Evolutionary conservation across 1,139 yeast genomes (phyloP).

Genomic region (Casaregolazyma suthepensis): DNA sequence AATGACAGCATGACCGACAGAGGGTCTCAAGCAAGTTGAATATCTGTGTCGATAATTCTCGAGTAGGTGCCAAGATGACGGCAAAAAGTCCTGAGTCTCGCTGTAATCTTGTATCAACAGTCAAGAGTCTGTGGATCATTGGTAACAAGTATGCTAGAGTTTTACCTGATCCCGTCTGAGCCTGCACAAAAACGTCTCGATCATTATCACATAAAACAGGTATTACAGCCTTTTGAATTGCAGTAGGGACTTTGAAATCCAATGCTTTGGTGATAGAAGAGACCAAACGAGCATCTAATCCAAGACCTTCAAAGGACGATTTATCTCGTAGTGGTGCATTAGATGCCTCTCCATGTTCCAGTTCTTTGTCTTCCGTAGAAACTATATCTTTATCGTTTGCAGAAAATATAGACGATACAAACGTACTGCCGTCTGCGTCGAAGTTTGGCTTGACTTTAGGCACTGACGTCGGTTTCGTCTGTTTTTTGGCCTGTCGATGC

Average conservation of each 20-base stretch:
- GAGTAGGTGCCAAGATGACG: constrained; percentile 79
- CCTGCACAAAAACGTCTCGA: constrained; percentile 75
- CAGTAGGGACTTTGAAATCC: constrained; percentile 68
- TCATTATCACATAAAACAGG: constrained; percentile 53
- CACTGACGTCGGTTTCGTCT: background rate
- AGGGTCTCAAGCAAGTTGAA: constrained; percentile 70
- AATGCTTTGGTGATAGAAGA: constrained; percentile 54
- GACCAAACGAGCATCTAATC: constrained; percentile 51
- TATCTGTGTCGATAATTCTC: constrained; percentile 92
- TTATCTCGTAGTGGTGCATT: constrained; percentile 79
- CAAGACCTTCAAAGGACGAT: constrained; percentile 64
- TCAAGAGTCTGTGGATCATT: constrained; percentile 65
- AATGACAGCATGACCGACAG: constrained; percentile 60
- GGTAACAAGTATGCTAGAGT: constrained; percentile 84
- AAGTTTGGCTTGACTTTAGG: constrained; percentile 5
- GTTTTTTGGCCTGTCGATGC: background rate
- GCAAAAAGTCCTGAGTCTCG: constrained; percentile 88
- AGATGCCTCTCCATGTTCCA: constrained; percentile 49
- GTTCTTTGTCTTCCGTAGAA: constrained; percentile 19
- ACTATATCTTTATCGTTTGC: constrained; percentile 41
- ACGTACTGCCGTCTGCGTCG: constrained; percentile 37
- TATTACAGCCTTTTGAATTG: constrained; percentile 76
- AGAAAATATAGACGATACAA: constrained; percentile 83
- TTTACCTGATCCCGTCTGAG: constrained; percentile 96
- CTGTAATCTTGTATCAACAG: constrained; percentile 40